Evolutionary conservation across 1,284 basidiomycete species (phyloP), one percentile per base, ranked within the genome.

Genomic region (Athelia sp.): DNA sequence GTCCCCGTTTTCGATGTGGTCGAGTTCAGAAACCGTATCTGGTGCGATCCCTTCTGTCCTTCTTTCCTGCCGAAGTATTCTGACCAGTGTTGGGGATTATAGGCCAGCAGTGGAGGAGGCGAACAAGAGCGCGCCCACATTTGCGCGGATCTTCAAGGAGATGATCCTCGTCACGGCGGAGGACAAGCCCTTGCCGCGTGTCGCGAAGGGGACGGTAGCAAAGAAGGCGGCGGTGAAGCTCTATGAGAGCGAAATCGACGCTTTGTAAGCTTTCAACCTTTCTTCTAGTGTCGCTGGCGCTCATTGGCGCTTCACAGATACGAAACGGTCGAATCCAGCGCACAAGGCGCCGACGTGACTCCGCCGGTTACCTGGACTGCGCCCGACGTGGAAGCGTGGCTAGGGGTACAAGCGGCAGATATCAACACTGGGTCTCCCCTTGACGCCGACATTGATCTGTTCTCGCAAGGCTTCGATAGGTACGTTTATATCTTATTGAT

Each of bases 381-480:
- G 6, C 44, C 29, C 2, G 51, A 43, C 19, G 50, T 66, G 2
- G 43, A 57, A 35, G 32, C 36, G 4, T 73, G 70, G 70, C 54
- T 73, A 2, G 23, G 54, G 3, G 49, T 44, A 15, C 63, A 71
- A 34, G 56, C 63, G 0, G 29, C 46, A 11, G 60, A 66, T 13
- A 53, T 71, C 14, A 40, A 51, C 11, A 47, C 56, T 29, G 53
- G 49, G 4, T 42, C 51, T 4, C n/a, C 49, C 2, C 52, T 66
- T n/a, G 55, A 60, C 1, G 15, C 53, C 1, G 48, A 52, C 1
- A 54, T 49, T 10, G 69, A 72, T 50, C 36, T 72, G 3, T 70
- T 71, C 42, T 62, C 68, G 10, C 66, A 71, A 51, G 72, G 71
- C 6, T 65, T 72, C 46, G 70, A 72, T 52, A 73, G 70, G 70